phyloP scores from a whole-genome alignment of 2,329 filamentous ascomycete species.

The Blumeriella jaapii region DNA sequence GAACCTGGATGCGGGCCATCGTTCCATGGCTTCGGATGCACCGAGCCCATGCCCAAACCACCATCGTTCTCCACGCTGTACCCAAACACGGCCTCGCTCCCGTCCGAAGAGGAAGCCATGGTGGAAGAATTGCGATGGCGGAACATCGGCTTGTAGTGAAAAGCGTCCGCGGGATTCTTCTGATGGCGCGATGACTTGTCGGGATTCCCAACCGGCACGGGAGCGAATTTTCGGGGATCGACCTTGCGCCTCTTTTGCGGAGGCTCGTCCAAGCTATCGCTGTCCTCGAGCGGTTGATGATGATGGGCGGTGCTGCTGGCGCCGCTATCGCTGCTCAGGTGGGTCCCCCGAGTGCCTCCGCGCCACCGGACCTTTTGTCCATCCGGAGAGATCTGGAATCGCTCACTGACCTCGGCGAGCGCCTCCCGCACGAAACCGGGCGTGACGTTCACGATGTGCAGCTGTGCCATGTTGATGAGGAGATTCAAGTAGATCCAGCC shows the following conservation, averaged over 20 bases:
- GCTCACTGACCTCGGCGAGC: constrained; percentile 56
- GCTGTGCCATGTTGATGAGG: constrained; percentile 68
- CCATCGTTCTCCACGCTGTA: neutral
- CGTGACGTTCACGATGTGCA: constrained; percentile 78
- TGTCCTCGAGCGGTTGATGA: constrained; percentile 24
- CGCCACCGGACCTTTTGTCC: constrained; percentile 73
- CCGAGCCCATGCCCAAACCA: neutral
- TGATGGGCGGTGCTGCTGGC: constrained; percentile 37
- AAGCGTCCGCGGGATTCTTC: constrained; percentile 34
- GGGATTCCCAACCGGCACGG: constrained; percentile 3
- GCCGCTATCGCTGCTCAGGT: constrained; percentile 52
- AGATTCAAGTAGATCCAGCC: constrained; percentile 80
- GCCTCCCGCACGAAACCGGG: constrained; percentile 65
- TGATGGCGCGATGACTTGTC: neutral
- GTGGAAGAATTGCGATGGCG: constrained; percentile 37
- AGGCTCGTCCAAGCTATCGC: constrained; percentile 15
- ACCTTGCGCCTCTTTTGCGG: constrained; percentile 20
- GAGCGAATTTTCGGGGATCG: constrained; percentile 11
- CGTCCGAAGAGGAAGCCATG: constrained; percentile 34
- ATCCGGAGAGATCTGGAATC: constrained; percentile 67
- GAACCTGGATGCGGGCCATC: neutral
- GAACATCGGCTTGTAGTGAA: constrained; percentile 56
- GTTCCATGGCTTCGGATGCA: neutral
- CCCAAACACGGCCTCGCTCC: constrained; percentile 30
- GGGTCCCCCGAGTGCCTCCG: constrained; percentile 54